Evolutionary conservation across 352 stramenopile genomes (phyloP), one percentile per base, ranked within the genome.

Genomic region (Pythium myriotylum): DNA sequence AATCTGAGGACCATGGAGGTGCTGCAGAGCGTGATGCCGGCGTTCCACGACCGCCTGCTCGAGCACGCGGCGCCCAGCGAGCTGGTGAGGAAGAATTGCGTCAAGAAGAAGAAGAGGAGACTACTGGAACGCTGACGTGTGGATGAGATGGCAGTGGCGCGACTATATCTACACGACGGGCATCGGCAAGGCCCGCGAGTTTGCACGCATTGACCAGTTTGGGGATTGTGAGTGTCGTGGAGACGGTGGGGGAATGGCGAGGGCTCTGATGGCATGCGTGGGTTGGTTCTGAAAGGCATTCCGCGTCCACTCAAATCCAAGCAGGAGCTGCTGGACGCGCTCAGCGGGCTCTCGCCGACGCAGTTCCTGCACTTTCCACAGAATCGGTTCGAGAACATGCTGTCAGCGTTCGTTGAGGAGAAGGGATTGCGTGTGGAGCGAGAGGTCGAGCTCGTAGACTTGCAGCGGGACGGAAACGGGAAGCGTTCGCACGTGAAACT

Each of bases 1-100:
- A 98, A 98, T 64, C 76, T 97, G 7, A 79, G 95, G 27, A 96
- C 88, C 1, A 97, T 98, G 91, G 95, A 98, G 60, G 88, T 98
- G 61, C 71, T 98, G 4, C 84, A 84, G 27, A 57, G 76, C 33
- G 62, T 81, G n/a, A 84, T 94, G 72, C 81, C 81, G 17, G 59
- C 42, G 40, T 90, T 94, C 48, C 86, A 96, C 60, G 75, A 93
- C 61, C 73, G 71, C 7, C 49, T 95, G 54, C 62, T 89, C 9
- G 63, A 72, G 39, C 58, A 88, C 26, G 84, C 86, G 3, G 82
- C 84, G 3, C 76, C 84, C 16, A 90, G 79, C 26, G 64, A 73
- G 7, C 72, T 88, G 54, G 86, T 93, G n/a, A 27, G 22, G 52
- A 42, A 3, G 23, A 20, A 22, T 29, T 33, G n/a, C n/a, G n/a